Percentiles rank a stretch among this genome's conserved stretches.
phyloP scores from a whole-genome alignment of 495 filamentous ascomycete genomes.

The Penicillium goetzii region DNA sequence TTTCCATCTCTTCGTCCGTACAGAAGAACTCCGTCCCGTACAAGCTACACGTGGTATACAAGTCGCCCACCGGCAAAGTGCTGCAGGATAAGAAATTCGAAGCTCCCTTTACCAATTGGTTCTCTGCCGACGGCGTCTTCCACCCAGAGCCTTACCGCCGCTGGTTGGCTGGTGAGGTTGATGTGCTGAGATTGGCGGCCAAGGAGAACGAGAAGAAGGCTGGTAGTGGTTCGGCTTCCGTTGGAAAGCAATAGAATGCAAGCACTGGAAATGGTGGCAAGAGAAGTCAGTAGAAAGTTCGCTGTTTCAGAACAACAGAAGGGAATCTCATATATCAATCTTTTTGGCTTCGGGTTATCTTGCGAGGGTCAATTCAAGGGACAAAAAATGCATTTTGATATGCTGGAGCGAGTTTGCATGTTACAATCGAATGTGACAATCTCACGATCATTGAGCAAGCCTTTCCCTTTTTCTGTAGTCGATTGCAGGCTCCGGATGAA shows the following conservation, averaged over 20 bases:
- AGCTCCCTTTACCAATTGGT: conserved; percentile 83
- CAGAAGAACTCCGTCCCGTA: conserved; percentile 82
- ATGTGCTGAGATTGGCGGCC: conserved; percentile 69
- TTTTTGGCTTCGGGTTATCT: background rate
- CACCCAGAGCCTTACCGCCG: conserved; percentile 81
- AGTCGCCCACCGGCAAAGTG: conserved; percentile 49
- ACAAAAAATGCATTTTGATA: conserved; percentile 6
- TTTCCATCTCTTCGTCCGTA: conserved; percentile 67
- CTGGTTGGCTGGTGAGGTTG: conserved; percentile 72
- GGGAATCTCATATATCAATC: background rate
- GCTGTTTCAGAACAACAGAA: background rate
- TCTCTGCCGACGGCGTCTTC: conserved; percentile 79
- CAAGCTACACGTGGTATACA: conserved; percentile 65
- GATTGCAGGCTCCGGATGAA: background rate
- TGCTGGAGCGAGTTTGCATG: conserved; percentile 8
- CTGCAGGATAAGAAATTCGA: conserved; percentile 57
- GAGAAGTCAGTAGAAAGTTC: background rate
- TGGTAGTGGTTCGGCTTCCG: conserved; percentile 11
- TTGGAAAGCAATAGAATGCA: background rate
- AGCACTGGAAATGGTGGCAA: background rate
- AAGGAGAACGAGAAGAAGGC: conserved; percentile 55
- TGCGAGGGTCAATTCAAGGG: background rate
- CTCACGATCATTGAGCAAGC: background rate
- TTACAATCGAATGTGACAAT: background rate
- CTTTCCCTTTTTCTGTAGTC: background rate